phyloP scores from a whole-genome alignment of 148 eudicot genomes.

The Euryodendron excelsum region DNA sequence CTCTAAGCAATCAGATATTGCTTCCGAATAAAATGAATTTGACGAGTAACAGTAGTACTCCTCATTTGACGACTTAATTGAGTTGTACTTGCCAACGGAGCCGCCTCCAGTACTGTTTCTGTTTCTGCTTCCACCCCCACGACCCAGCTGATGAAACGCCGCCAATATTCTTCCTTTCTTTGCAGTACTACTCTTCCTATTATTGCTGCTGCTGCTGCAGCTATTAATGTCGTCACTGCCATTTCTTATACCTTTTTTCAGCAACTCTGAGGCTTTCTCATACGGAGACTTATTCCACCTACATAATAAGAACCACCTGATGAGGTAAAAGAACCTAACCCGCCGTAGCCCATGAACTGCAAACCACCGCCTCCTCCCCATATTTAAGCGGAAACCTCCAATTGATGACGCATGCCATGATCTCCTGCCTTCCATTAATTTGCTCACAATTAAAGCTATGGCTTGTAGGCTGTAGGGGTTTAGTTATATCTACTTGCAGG shows the following conservation, averaged over 20 bases:
- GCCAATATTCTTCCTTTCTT: no score
- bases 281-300: background rate
- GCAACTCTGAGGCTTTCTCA: background rate
- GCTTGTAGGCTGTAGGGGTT: background rate
- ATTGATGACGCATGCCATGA: background rate
- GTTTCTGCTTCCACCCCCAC: background rate
- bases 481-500: no score
- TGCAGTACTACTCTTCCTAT: background rate
- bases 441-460: background rate
- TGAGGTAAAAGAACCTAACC: background rate
- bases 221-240: background rate
- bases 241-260: background rate
- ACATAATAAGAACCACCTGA: background rate
- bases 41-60: background rate
- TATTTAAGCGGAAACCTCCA: background rate
- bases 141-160: no score
- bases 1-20: background rate
- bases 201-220: background rate
- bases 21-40: background rate
- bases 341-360: background rate
- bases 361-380: background rate
- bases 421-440: background rate
- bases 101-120: no score
- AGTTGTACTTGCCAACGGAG: no score
- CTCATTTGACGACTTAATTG: no score